These are phyloP conservation scores for Microbotryum intermedium DNA, from an alignment of 1,284 basidiomycete species.

Conservation along the genomic window DNA sequence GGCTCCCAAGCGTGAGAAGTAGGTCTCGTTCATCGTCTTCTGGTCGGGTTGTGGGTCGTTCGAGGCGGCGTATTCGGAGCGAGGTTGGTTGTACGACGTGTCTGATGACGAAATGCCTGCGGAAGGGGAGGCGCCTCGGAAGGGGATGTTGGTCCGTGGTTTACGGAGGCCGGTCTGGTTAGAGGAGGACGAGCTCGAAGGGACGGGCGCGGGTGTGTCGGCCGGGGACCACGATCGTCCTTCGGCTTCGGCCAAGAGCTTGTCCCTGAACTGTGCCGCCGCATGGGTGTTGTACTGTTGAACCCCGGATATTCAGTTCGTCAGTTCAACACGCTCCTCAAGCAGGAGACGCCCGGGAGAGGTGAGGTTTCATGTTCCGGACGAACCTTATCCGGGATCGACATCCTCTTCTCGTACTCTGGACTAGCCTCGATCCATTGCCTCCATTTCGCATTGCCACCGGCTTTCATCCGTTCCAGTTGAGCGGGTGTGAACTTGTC, in stretches of 20 bases:
- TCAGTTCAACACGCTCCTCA: not conserved
- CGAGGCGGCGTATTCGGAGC: conserved; percentile 55
- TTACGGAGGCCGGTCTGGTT: conserved; percentile 45
- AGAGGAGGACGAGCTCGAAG: conserved; percentile 39
- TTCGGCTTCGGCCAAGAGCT: conserved; percentile 63
- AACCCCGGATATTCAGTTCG: not conserved
- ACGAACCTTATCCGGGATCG: conserved; percentile 55
- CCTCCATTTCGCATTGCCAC: conserved; percentile 53
- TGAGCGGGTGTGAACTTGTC: conserved; percentile 74
- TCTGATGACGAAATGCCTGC: not conserved
- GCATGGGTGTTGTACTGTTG: conserved; percentile 74
- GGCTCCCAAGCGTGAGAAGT: conserved; percentile 62
- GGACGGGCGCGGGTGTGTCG: conserved; percentile 47
- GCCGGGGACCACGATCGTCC: conserved; percentile 64
- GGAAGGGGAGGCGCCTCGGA: not conserved
- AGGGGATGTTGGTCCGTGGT: not conserved
- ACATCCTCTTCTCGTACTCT: conserved; percentile 59
- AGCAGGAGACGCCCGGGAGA: too few species aligned
- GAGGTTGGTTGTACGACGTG: conserved; percentile 1
- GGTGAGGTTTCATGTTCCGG: not conserved
- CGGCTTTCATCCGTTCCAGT: conserved; percentile 79
- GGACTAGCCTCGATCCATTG: conserved; percentile 41
- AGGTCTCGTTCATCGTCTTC: conserved; percentile 64
- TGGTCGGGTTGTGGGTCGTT: conserved; percentile 54
- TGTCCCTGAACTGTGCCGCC: conserved; percentile 81